A percentile compares a stretch with the other conserved stretches of the same genome.
Conservation (phyloP, 2,329 filamentous ascomycete genomes). For the Stagonosporopsis vannaccii region DNA sequence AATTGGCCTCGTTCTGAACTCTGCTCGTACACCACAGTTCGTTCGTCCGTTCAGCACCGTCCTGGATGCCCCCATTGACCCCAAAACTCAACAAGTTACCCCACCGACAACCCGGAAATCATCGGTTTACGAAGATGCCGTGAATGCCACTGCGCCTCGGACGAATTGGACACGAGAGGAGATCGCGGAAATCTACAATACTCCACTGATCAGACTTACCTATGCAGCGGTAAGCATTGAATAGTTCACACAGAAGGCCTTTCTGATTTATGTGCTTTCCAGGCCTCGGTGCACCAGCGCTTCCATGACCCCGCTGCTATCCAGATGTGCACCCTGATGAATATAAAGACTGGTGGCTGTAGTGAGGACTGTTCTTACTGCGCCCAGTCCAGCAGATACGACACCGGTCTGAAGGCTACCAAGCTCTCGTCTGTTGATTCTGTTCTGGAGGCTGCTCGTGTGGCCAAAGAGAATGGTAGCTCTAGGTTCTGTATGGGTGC, state of each 20-base stretch:
- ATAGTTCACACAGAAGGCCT: not conserved
- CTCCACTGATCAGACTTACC: slow-evolving; percentile 79
- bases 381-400: slow-evolving; percentile 83
- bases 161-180: slow-evolving; percentile 83
- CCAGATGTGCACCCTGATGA: slow-evolving; percentile 94
- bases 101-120: slow-evolving; percentile 17
- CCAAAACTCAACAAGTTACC: slow-evolving; percentile 31
- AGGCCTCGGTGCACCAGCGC: slow-evolving; percentile 80
- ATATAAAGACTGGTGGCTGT: slow-evolving; percentile 94
- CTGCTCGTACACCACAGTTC: slow-evolving; percentile 14
- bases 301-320: slow-evolving; percentile 86
- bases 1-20: slow-evolving; percentile 14
- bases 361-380: slow-evolving; percentile 94
- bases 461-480: slow-evolving; percentile 82
- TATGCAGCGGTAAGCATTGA: slow-evolving; percentile 68
- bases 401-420: slow-evolving; percentile 78
- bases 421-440: slow-evolving; percentile 81
- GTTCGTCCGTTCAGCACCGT: slow-evolving; percentile 44
- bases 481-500: slow-evolving; percentile 96
- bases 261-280: slow-evolving; percentile 1
- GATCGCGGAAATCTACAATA: slow-evolving; percentile 81
- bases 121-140: slow-evolving; percentile 55
- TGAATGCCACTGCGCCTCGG: slow-evolving; percentile 67
- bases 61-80: slow-evolving; percentile 38
- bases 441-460: slow-evolving; percentile 78